These are phyloP conservation scores for Suhomyces xylopsoci DNA, from an alignment of 805 yeast species.

Conservation along the genomic window DNA sequence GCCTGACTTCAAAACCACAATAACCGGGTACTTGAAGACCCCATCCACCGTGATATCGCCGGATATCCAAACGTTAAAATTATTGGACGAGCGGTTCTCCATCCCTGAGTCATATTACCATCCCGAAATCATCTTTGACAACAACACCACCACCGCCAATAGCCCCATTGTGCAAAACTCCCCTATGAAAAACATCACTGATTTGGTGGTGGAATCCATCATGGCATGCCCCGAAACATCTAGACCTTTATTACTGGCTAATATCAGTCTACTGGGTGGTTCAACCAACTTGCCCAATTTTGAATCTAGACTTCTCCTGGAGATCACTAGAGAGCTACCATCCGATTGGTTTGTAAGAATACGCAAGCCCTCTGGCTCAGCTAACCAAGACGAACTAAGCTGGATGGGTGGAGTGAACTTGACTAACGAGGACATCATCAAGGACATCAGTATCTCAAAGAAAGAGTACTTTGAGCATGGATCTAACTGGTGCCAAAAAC, in stretches of 20 bases:
- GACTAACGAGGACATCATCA: conserved; percentile 39
- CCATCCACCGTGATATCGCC: conserved; percentile 19
- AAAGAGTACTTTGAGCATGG: conserved; percentile 90
- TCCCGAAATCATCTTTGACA: conserved; percentile 62
- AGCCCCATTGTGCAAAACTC: conserved; percentile 33
- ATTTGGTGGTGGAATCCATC: conserved; percentile 69
- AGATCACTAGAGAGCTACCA: conserved; percentile 65
- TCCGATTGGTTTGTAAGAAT: conserved; percentile 65
- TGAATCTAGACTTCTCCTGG: conserved; percentile 54
- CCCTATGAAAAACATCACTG: conserved; percentile 71
- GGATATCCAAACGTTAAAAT: conserved; percentile 61
- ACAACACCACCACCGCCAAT: conserved; percentile 25
- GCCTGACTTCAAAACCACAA: conserved; percentile 83
- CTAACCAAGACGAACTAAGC: conserved; percentile 22
- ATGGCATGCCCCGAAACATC: conserved; percentile 68
- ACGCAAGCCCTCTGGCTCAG: conserved; percentile 13
- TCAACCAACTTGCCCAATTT: conserved; percentile 69
- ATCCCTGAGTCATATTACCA: conserved; percentile 85
- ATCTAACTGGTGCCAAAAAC: conserved; percentile 50
- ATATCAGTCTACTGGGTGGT: conserved; percentile 83
- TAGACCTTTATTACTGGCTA: conserved; percentile 73
- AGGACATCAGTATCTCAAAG: conserved; percentile 60
- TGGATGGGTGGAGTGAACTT: conserved; percentile 39
- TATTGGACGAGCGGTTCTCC: conserved; percentile 83
- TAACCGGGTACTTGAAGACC: conserved; percentile 63